Evolutionary conservation across 371 early-diverging fungal genomes (phyloP).

Genomic region (Syncephalastrum contaminatum): DNA sequence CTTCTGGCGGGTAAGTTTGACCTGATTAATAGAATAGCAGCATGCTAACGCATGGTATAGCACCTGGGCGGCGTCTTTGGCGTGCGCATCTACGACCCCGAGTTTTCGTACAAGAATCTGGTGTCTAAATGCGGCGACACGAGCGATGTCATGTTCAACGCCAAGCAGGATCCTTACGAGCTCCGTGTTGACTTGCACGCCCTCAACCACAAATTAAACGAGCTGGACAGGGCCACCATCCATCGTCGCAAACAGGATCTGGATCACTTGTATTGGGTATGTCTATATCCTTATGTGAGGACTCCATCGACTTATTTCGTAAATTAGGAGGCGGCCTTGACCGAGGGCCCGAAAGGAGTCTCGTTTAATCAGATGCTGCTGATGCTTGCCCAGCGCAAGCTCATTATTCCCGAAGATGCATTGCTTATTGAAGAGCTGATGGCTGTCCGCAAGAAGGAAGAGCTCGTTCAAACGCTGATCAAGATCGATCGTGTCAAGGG

Average conservation of each 20-base stretch:
- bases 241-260: conserved; percentile 38
- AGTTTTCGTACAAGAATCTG: conserved; percentile 37
- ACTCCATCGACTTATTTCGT: conserved; percentile 2
- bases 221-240: conserved; percentile 28
- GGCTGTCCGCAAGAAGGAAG: conserved; percentile 41
- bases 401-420: conserved; percentile 54
- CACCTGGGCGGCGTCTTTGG: conserved; percentile 42
- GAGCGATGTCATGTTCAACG: conserved; percentile 6
- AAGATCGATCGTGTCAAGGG: conserved; percentile 50
- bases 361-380: conserved; percentile 62
- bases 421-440: conserved; percentile 45
- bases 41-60: conserved; percentile 15
- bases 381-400: conserved; percentile 57
- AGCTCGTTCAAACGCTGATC: conserved; percentile 40
- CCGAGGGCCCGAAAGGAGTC: conserved; percentile 43
- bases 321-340: conserved; percentile 33
- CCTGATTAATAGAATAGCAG: not conserved
- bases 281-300: not conserved
- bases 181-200: conserved; percentile 24
- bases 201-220: conserved; percentile 26
- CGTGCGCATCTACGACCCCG: conserved; percentile 33
- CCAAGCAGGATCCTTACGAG: conserved; percentile 18
- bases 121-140: conserved; percentile 15
- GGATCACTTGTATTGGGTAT: conserved; percentile 48
- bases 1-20: conserved; percentile 42